Evolutionary conservation across 441 rosid species (phyloP).

Genomic region (Erodium chrysanthum): DNA sequence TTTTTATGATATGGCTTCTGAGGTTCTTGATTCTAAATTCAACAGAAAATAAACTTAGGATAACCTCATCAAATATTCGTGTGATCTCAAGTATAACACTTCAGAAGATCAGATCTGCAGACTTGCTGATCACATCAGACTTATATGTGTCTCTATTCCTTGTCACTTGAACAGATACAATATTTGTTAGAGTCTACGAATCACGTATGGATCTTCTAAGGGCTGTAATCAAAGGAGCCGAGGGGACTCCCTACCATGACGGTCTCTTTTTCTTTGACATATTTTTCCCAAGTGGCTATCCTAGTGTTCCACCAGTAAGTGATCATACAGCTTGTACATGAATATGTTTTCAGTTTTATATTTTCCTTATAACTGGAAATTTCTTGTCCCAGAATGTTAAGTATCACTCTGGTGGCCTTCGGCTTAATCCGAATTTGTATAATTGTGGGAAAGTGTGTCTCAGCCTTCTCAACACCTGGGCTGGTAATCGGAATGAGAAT

Average conservation of each 20-base stretch:
- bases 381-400: conserved; percentile 53
- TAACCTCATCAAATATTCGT: neutral
- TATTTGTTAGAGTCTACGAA: conserved; percentile 77
- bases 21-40: too few species aligned
- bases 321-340: conserved; percentile 15
- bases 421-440: conserved; percentile 84
- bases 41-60: too few species aligned
- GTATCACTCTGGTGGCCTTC: conserved; percentile 97
- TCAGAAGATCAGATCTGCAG: neutral
- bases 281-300: conserved; percentile 64
- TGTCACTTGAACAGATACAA: conserved; percentile 45
- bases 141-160: neutral
- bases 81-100: neutral
- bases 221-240: conserved; percentile 87
- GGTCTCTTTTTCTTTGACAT: conserved; percentile 89
- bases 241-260: conserved; percentile 91
- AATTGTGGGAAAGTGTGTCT: conserved; percentile 97
- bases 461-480: conserved; percentile 96
- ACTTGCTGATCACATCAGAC: neutral
- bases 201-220: conserved; percentile 86
- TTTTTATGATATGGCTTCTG: too few species aligned
- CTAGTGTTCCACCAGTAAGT: conserved; percentile 68
- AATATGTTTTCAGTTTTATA: conserved; percentile 4
- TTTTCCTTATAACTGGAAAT: conserved; percentile 14
- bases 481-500: conserved; percentile 85